phyloP scores from a whole-genome alignment of 1,139 yeast species.

The Hansenula sp. region DNA sequence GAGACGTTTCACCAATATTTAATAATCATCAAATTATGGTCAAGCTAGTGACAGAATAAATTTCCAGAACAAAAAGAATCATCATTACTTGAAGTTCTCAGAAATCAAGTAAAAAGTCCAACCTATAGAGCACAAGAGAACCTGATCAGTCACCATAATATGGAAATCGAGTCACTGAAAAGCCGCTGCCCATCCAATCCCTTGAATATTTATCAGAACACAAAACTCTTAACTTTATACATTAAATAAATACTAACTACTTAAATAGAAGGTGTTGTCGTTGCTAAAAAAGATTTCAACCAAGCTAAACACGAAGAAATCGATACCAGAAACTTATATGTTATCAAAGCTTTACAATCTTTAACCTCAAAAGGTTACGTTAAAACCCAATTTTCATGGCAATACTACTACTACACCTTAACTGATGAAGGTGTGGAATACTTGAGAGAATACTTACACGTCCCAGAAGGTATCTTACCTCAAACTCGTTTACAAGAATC shows the following conservation, averaged over 20 bases:
- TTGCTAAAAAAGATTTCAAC: constrained; percentile 98
- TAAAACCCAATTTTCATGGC: constrained; percentile 99
- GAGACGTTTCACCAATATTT: too few relatives aligned
- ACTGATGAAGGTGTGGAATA: constrained; percentile 99
- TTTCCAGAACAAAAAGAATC: too few relatives aligned
- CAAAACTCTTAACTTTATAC: neutral
- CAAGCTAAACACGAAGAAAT: constrained; percentile 97
- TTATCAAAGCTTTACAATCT: constrained; percentile 99
- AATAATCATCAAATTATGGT: too few relatives aligned
- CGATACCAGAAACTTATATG: constrained; percentile 96
- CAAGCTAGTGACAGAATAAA: too few relatives aligned
- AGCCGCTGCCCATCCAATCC: too few relatives aligned
- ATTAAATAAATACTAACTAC: constrained; percentile 24
- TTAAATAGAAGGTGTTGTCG: constrained; percentile 90
- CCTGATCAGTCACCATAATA: too few relatives aligned
- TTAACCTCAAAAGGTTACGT: constrained; percentile 98
- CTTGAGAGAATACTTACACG: constrained; percentile 97
- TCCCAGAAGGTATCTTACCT: constrained; percentile 98
- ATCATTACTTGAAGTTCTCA: too few relatives aligned
- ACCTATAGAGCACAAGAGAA: too few relatives aligned
- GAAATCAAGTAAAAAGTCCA: too few relatives aligned
- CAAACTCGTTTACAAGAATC: constrained; percentile 96
- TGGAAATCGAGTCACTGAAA: too few relatives aligned
- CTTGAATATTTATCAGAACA: too few relatives aligned
- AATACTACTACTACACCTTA: constrained; percentile 99